A percentile compares a stretch with the other conserved stretches of the same genome.
Conservation (phyloP, 2,329 filamentous ascomycete species). For the Cladosporium sp. region DNA sequence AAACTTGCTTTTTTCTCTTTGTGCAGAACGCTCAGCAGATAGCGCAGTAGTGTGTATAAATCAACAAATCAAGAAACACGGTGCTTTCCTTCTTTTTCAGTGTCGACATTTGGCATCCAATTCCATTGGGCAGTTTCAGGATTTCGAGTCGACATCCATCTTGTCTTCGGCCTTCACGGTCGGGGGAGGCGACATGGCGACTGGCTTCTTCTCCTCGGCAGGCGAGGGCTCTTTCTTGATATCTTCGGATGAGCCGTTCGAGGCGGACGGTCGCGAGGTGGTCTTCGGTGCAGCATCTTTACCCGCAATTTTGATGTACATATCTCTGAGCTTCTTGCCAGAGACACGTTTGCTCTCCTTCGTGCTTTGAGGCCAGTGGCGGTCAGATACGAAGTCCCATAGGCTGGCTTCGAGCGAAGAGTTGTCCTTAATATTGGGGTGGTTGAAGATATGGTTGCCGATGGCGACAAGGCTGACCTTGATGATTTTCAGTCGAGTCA, state of each 20-base stretch:
- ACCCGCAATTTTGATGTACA: constrained; percentile 33
- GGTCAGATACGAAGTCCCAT: constrained; percentile 33
- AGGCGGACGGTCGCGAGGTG: background rate
- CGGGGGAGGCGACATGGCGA: background rate
- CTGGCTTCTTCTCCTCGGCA: background rate
- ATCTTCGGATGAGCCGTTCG: background rate
- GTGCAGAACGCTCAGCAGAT: constrained; percentile 4
- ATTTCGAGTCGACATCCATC: constrained; percentile 9
- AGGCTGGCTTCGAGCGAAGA: constrained; percentile 27
- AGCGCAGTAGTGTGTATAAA: background rate
- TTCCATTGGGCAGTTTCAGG: too few relatives aligned
- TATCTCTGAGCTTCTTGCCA: constrained; percentile 32
- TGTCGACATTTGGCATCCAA: background rate
- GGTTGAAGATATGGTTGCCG: constrained; percentile 57
- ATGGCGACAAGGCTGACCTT: constrained; percentile 59
- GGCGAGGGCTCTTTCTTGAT: constrained; percentile 7
- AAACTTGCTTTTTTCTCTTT: background rate
- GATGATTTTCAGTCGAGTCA: constrained; percentile 58
- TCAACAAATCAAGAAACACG: background rate
- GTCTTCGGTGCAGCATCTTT: background rate
- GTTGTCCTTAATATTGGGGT: constrained; percentile 21
- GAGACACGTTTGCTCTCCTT: constrained; percentile 30
- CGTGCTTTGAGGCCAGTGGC: constrained; percentile 35
- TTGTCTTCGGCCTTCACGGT: constrained; percentile 6
- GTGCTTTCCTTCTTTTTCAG: background rate